A percentile compares a stretch with the other conserved stretches of the same genome.
phyloP scores from a whole-genome alignment of 768 basidiomycete genomes.

The Pleurotus giganteus region DNA sequence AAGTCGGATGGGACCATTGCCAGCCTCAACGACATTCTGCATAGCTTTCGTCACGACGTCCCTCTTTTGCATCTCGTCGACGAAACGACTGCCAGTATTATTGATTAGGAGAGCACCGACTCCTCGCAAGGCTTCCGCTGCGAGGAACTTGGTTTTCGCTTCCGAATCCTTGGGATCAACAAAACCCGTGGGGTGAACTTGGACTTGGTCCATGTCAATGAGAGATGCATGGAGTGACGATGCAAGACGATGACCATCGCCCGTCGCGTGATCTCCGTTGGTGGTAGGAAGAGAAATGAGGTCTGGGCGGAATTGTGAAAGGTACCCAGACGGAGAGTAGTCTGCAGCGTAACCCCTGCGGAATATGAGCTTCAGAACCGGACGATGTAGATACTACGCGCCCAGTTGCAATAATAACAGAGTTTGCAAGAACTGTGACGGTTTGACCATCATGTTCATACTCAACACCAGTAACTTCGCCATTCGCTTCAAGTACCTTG shows the following conservation, averaged over 20 bases:
- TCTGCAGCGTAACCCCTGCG: constrained; percentile 24
- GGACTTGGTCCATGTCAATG: constrained; percentile 23
- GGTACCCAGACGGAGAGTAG: constrained; percentile 17
- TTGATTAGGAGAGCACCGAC: constrained; percentile 75
- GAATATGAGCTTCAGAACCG: neutral
- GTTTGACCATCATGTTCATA: constrained; percentile 17
- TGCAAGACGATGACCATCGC: constrained; percentile 22
- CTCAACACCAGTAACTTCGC: constrained; percentile 21
- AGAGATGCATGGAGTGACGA: constrained; percentile 12
- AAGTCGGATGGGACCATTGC: constrained; percentile 20
- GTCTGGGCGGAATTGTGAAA: constrained; percentile 21
- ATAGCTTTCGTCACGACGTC: constrained; percentile 21
- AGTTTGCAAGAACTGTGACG: neutral
- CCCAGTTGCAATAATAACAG: constrained; percentile 5
- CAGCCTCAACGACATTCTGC: constrained; percentile 18
- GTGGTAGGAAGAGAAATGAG: constrained; percentile 23
- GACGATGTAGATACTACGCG: neutral
- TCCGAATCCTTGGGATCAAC: constrained; percentile 74
- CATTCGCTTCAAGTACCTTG: constrained; percentile 16
- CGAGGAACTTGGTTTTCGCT: constrained; percentile 76
- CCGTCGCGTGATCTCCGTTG: constrained; percentile 26
- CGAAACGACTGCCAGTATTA: constrained; percentile 66
- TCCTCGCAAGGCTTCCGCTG: constrained; percentile 80
- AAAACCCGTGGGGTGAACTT: constrained; percentile 64
- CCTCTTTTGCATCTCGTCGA: constrained; percentile 71